Conservation (phyloP, 1,139 yeast genomes). For the Hanseniaspora uvarum region DNA sequence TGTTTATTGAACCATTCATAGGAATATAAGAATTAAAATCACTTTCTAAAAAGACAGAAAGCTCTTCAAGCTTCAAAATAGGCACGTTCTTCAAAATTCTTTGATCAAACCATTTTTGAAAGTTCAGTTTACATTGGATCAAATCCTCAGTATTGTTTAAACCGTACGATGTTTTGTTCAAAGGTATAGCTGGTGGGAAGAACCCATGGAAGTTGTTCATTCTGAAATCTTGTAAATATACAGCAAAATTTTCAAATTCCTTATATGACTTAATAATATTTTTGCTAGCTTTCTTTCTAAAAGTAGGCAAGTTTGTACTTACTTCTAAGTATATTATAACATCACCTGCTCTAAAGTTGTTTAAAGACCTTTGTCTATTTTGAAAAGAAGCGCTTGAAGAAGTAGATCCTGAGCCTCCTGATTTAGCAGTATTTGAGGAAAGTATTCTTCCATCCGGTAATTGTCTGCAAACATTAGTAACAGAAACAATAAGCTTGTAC, state of each 20-base stretch:
- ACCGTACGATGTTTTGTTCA: slow-evolving; percentile 65
- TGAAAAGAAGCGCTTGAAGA: not conserved
- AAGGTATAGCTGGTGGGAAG: slow-evolving; percentile 82
- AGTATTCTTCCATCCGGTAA: slow-evolving; percentile 13
- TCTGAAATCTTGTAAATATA: slow-evolving; percentile 48
- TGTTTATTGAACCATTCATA: slow-evolving; percentile 40
- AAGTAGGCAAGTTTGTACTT: slow-evolving; percentile 57
- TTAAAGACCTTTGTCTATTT: slow-evolving; percentile 11
- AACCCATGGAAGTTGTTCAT: slow-evolving; percentile 73
- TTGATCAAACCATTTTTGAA: slow-evolving; percentile 76
- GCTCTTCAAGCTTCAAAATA: slow-evolving; percentile 74
- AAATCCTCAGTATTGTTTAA: slow-evolving; percentile 74
- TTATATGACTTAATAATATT: slow-evolving; percentile 71
- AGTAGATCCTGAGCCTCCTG: not conserved
- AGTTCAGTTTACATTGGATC: slow-evolving; percentile 43
- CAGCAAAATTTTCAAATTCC: slow-evolving; percentile 55
- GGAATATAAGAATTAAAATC: slow-evolving; percentile 72
- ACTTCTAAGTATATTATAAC: slow-evolving; percentile 13
- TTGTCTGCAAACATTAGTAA: slow-evolving; percentile 14
- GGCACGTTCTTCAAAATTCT: slow-evolving; percentile 66
- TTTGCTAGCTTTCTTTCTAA: slow-evolving; percentile 58
- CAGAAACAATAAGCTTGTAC: slow-evolving; percentile 7
- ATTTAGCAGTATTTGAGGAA: not conserved
- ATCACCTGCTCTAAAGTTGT: slow-evolving; percentile 17
- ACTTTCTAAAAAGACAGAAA: slow-evolving; percentile 75